Evolutionary conservation across 371 early-diverging fungal species (phyloP).

Genomic region (Mucor lusitanicus): DNA sequence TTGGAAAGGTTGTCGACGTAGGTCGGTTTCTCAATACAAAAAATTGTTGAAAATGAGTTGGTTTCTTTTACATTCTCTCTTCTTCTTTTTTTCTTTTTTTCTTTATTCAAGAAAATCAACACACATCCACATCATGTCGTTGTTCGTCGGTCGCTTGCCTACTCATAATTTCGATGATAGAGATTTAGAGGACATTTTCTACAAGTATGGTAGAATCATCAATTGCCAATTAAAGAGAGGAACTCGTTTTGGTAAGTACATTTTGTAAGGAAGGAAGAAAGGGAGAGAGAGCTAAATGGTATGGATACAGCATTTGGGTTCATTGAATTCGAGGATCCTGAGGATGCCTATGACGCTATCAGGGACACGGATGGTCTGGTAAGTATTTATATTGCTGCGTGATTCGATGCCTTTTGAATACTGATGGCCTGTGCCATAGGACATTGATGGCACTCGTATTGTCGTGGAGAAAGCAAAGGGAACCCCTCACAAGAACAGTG

Average conservation of each 20-base stretch:
- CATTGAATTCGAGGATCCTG: slow-evolving; percentile 63
- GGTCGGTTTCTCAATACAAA: background rate
- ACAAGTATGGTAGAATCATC: slow-evolving; percentile 65
- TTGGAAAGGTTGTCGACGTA: background rate
- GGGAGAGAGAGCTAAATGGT: background rate
- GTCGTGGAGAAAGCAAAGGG: slow-evolving; percentile 70
- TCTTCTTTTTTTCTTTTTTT: slow-evolving; percentile 3
- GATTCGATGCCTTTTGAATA: background rate
- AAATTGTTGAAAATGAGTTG: background rate
- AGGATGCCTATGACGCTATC: slow-evolving; percentile 74
- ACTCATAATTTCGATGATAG: slow-evolving; percentile 55
- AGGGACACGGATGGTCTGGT: slow-evolving; percentile 60
- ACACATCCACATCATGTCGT: slow-evolving; percentile 25
- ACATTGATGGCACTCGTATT: slow-evolving; percentile 56
- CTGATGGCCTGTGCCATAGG: slow-evolving; percentile 4
- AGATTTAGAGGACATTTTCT: slow-evolving; percentile 69
- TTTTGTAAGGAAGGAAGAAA: background rate
- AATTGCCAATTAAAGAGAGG: slow-evolving; percentile 60
- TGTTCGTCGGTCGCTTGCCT: slow-evolving; percentile 71
- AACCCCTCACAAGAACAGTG: slow-evolving; percentile 47
- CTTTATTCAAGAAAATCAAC: background rate
- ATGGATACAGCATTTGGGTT: slow-evolving; percentile 52
- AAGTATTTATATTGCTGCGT: background rate
- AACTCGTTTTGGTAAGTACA: slow-evolving; percentile 19
- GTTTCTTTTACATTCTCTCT: slow-evolving; percentile 7